phyloP scores from a whole-genome alignment of 805 yeast species.

The Teunomyces tritomae region DNA sequence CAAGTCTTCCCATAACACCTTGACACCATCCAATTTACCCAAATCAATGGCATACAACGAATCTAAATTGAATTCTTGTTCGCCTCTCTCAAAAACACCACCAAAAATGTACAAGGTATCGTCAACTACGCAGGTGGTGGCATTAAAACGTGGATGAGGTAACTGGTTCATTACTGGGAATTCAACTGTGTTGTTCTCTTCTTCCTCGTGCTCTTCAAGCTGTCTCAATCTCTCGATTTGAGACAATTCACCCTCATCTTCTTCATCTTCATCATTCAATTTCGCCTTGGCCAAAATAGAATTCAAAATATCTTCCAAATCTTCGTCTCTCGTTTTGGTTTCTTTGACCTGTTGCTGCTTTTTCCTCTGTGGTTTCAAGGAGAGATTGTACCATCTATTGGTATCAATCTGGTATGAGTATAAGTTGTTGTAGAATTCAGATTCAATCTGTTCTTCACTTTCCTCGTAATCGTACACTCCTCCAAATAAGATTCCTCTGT shows the following conservation, averaged over 20 bases:
- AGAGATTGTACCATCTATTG: constrained; percentile 82
- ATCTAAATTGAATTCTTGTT: constrained; percentile 79
- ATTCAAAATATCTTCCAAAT: constrained; percentile 78
- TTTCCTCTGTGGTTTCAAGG: constrained; percentile 61
- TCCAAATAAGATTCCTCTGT: constrained; percentile 90
- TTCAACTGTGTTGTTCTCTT: constrained; percentile 38
- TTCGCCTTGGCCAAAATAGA: constrained; percentile 72
- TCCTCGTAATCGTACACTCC: constrained; percentile 95
- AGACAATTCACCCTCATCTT: constrained; percentile 32
- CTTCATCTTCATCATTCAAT: constrained; percentile 54
- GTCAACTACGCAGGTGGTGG: constrained; percentile 79
- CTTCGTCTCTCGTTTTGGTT: constrained; percentile 65
- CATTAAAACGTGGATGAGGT: constrained; percentile 89
- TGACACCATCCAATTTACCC: constrained; percentile 83
- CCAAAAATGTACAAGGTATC: constrained; percentile 84
- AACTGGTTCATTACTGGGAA: constrained; percentile 57
- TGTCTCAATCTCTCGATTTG: constrained; percentile 35
- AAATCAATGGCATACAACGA: constrained; percentile 84
- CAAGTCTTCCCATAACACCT: constrained; percentile 86
- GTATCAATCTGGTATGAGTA: constrained; percentile 80
- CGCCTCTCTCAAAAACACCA: constrained; percentile 88
- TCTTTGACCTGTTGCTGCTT: constrained; percentile 33
- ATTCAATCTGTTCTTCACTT: constrained; percentile 87
- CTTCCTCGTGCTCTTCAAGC: constrained; percentile 40
- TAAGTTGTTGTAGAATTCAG: constrained; percentile 77